Percentiles rank a stretch among this genome's conserved stretches.
Conservation (phyloP, 1,139 yeast genomes). For the Kodamaea fungicola region DNA sequence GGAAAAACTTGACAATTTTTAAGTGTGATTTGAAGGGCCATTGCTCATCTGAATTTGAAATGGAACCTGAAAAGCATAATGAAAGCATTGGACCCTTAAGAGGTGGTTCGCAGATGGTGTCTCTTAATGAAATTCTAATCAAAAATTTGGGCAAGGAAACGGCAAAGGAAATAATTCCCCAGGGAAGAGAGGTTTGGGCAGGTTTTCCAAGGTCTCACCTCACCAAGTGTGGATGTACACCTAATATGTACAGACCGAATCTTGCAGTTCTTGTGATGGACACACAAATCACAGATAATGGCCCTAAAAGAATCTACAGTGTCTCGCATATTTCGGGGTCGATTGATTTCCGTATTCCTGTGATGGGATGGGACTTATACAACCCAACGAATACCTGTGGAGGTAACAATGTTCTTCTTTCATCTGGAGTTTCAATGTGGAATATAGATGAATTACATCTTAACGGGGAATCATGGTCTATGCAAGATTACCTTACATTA, state of each 20-base stretch:
- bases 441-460: constrained; percentile 11
- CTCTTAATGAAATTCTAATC: constrained; percentile 12
- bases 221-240: constrained; percentile 23
- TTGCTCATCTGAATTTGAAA: constrained; percentile 25
- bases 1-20: constrained; percentile 34
- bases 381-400: constrained; percentile 13
- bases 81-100: constrained; percentile 19
- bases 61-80: constrained; percentile 11
- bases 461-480: constrained; percentile 11
- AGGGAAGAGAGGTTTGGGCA: constrained; percentile 21
- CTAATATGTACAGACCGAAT: constrained; percentile 24
- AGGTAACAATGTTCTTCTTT: constrained; percentile 20
- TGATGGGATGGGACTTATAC: constrained; percentile 16
- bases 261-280: constrained; percentile 19
- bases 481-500: constrained; percentile 28
- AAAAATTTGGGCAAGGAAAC: not conserved
- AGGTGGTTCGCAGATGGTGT: constrained; percentile 24
- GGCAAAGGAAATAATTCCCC: constrained; percentile 9
- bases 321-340: constrained; percentile 29
- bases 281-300: constrained; percentile 4
- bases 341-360: constrained; percentile 26
- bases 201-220: constrained; percentile 24
- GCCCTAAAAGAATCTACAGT: constrained; percentile 12
- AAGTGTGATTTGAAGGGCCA: constrained; percentile 21
- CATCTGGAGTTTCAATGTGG: constrained; percentile 25